phyloP scores from a whole-genome alignment of 148 eudicot genomes.

The Hydrangea macrophylla region DNA sequence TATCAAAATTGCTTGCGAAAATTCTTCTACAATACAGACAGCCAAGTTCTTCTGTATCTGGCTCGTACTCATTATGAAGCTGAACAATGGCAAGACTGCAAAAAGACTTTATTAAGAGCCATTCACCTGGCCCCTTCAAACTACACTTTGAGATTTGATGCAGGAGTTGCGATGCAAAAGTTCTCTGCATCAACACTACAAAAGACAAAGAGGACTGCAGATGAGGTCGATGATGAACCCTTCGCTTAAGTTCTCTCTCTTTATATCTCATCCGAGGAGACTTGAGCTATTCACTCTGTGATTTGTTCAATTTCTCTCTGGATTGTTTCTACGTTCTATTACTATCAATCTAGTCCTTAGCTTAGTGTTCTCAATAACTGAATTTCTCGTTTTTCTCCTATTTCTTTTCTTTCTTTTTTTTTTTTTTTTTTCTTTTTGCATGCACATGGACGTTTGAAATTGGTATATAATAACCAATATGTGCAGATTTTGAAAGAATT shows the following conservation, averaged over 20 bases:
- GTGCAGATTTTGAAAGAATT: background rate
- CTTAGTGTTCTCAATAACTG: too few species aligned
- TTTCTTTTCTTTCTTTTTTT: too few species aligned
- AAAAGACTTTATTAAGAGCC: constrained; percentile 77
- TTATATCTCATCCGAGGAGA: background rate
- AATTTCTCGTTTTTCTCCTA: too few species aligned
- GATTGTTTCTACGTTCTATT: constrained; percentile 9
- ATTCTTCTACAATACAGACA: constrained; percentile 74
- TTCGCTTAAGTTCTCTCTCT: background rate
- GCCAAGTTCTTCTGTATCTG: constrained; percentile 80
- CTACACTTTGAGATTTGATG: constrained; percentile 82
- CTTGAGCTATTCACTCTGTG: background rate
- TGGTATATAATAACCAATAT: too few species aligned
- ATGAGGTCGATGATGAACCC: constrained; percentile 59
- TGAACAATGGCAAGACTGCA: constrained; percentile 98
- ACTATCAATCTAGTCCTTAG: too few species aligned
- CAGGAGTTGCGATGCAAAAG: constrained; percentile 92
- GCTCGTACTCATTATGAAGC: constrained; percentile 98
- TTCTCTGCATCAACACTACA: constrained; percentile 88
- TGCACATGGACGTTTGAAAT: too few species aligned
- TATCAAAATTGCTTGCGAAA: constrained; percentile 92
- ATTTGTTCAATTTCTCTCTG: background rate
- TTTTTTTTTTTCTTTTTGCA: too few species aligned
- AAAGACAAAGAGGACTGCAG: constrained; percentile 81
- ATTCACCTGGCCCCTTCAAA: constrained; percentile 96